Base-by-base conservation (phyloP, 345 rosid species). In the Salix brachista region DNA sequence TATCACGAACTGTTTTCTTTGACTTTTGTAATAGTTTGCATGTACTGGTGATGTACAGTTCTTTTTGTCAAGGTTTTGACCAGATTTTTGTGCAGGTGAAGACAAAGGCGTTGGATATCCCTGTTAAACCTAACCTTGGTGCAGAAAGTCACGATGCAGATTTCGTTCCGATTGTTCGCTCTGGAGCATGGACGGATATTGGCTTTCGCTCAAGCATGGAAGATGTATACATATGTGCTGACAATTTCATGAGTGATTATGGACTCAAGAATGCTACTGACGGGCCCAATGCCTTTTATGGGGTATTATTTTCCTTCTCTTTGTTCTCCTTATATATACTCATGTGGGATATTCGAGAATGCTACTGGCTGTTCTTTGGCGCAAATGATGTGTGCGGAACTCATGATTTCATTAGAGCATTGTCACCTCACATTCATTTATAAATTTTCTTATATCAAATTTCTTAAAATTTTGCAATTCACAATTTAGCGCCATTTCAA, bases 201-300 rank as follows among this genome's bases (percentile, higher is more conserved):
- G 98, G 98, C 56, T 61, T 79, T 56, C 90, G 98, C 70, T 8
- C 86, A n/a, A 88, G 69, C 71, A 94, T 94, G 98, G 97, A 94
- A 81, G 97, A 94, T 84, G 96, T 77, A 44, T 92, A 85, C 78
- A 48, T 89, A 54, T 80, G 98, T 37, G 72, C 87, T 23, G 98
- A 94, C 42, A 77, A 91, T 81, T 86, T 94, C 67, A 65, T 82
- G 81, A 77, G 72, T 76, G 88, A 82, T 62, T 90, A 81, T 75
- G 89, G 90, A 32, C 81, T 91, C 70, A 62, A 79, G 77, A 80
- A 75, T 56, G 72, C 80, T 37, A 66, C 61, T 39, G 85, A 83
- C 30, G 87, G 83, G 62, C 98, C 95, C 19, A 90, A 79, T 85
- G 92, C 97, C 78, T 90, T 94, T 84, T 94, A 92, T 67, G 98